These are phyloP conservation scores for Colletotrichum magnum DNA, from an alignment of 2,329 filamentous ascomycete genomes.

Conservation along the genomic window DNA sequence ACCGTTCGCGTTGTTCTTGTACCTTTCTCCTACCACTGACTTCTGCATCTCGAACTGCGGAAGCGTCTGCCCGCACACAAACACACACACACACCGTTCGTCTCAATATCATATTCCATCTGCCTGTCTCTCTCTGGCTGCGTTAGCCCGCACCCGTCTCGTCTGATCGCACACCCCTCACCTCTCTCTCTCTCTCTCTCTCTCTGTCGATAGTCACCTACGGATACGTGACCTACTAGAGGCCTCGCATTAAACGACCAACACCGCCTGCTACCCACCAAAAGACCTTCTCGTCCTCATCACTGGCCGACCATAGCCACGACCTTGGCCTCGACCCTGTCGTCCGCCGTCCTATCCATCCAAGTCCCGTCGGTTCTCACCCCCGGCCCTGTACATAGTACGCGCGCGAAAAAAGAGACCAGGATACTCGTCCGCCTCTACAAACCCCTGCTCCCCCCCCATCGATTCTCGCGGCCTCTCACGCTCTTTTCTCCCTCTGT, in stretches of 20 bases:
- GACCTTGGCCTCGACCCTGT: neutral
- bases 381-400: conserved; percentile 10
- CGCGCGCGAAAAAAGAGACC: conserved; percentile 28
- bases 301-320: neutral
- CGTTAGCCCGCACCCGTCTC: neutral
- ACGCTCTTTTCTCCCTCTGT: conserved; percentile 38
- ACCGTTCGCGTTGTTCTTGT: conserved; percentile 14
- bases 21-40: conserved; percentile 27
- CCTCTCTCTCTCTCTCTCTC: too few relatives aligned
- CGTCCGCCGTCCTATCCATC: neutral
- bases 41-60: neutral
- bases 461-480: conserved; percentile 29
- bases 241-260: conserved; percentile 27
- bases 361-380: neutral
- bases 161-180: too few relatives aligned
- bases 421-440: neutral
- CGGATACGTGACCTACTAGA: too few relatives aligned
- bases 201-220: too few relatives aligned
- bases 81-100: conserved; percentile 18
- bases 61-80: conserved; percentile 13
- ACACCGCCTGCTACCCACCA: conserved; percentile 31
- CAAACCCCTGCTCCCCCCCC: conserved; percentile 36
- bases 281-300: conserved; percentile 15
- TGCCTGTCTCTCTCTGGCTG: neutral
- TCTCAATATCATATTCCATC: neutral